Percentiles rank a stretch among this genome's conserved stretches.
Conservation (phyloP, 768 basidiomycete species). For the Termitomyces sp. region DNA sequence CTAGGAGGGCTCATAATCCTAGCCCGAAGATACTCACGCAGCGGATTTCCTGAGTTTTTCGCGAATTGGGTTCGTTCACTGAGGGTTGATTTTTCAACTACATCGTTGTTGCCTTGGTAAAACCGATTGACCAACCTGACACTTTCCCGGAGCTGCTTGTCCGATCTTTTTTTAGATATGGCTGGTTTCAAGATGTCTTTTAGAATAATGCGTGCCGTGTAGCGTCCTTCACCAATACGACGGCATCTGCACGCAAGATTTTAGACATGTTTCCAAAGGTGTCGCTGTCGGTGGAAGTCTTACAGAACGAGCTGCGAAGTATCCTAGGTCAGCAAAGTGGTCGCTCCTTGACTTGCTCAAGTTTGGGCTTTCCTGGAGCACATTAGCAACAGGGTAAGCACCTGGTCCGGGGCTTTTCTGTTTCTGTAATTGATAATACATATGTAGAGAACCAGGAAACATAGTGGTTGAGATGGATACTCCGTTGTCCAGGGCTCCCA, state of each 20-base stretch:
- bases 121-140: neutral
- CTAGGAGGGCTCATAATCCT: neutral
- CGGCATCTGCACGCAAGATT: neutral
- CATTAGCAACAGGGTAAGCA: neutral
- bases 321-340: neutral
- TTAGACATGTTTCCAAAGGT: neutral
- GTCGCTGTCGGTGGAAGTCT: neutral
- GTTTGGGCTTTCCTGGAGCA: neutral
- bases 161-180: neutral
- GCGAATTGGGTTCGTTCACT: neutral
- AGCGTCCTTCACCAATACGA: neutral
- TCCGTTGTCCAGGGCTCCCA: too few species aligned
- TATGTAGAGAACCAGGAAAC: too few species aligned
- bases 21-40: neutral
- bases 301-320: neutral
- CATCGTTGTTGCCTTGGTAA: neutral
- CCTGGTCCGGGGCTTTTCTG: too few species aligned
- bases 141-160: neutral
- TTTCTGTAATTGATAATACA: too few species aligned
- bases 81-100: neutral
- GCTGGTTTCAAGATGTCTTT: too few species aligned
- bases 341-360: neutral
- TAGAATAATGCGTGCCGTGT: neutral
- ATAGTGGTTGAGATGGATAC: too few species aligned
- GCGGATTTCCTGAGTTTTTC: neutral